Conservation (phyloP, 1,284 basidiomycete species). For the Ceratobasidium sp. region DNA sequence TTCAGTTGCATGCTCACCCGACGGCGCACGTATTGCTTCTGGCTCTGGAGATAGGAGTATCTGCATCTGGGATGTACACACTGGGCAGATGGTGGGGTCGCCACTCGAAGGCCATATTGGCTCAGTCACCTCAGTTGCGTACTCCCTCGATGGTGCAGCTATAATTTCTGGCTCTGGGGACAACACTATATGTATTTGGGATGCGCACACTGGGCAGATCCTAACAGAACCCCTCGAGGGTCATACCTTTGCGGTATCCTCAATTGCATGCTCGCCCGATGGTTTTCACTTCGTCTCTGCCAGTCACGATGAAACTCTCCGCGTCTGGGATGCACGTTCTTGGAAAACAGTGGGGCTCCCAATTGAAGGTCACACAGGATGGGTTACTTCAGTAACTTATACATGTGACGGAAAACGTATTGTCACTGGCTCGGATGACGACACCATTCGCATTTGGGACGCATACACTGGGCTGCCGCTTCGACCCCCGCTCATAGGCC, state of each 20-base stretch:
- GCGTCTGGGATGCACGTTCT: not conserved
- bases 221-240: conserved; percentile 21
- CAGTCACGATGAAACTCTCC: conserved; percentile 22
- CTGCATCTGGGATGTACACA: conserved; percentile 18
- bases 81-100: not conserved
- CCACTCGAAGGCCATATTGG: conserved; percentile 28
- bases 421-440: not conserved
- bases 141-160: conserved; percentile 30
- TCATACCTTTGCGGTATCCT: conserved; percentile 29
- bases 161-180: conserved; percentile 34
- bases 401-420: not conserved
- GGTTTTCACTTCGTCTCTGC: conserved; percentile 39
- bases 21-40: not conserved
- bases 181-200: conserved; percentile 36
- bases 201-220: not conserved
- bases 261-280: conserved; percentile 43
- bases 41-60: conserved; percentile 20
- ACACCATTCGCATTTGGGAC: not conserved
- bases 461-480: not conserved
- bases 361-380: not conserved
- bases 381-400: not conserved
- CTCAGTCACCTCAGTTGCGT: conserved; percentile 31
- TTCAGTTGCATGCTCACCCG: too few species aligned
- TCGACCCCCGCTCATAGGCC: not conserved
- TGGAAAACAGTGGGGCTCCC: not conserved